Conservation (phyloP, 495 filamentous ascomycete genomes). For the Letharia columbiana region DNA sequence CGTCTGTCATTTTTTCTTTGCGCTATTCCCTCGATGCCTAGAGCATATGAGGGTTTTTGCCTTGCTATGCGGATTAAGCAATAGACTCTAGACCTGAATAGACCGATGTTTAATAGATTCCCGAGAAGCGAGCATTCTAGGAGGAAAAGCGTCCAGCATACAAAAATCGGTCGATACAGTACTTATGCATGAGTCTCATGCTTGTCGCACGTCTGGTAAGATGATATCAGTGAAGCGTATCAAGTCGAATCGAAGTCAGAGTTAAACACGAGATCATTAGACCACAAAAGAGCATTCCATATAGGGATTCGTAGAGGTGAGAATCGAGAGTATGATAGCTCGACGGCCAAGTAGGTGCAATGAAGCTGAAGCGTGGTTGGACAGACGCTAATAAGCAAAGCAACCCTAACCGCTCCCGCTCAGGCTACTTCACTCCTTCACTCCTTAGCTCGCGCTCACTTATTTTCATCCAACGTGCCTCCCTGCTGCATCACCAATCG, state of each 20-base stretch:
- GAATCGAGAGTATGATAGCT: too few species aligned
- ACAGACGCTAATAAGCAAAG: not conserved
- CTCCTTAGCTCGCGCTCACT: not conserved
- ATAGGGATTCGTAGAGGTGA: not conserved
- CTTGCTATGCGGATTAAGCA: not conserved
- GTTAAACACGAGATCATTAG: too few species aligned
- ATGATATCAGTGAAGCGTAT: too few species aligned
- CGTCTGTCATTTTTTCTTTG: not conserved
- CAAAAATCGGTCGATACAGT: not conserved
- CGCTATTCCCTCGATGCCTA: not conserved
- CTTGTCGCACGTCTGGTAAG: too few species aligned
- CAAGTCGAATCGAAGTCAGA: too few species aligned
- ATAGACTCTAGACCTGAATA: not conserved
- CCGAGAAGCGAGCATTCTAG: not conserved
- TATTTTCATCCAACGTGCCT: not conserved
- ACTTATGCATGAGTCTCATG: not conserved
- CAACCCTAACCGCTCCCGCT: not conserved
- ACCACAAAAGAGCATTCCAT: not conserved
- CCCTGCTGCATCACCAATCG: not conserved
- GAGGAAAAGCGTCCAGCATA: not conserved
- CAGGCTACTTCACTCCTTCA: not conserved
- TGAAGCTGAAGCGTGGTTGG: not conserved
- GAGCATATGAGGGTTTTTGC: not conserved
- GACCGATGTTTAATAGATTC: not conserved
- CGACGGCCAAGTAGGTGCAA: not conserved